phyloP scores from a whole-genome alignment of 164 flowering plant genomes.

The Taxillus chinensis region DNA sequence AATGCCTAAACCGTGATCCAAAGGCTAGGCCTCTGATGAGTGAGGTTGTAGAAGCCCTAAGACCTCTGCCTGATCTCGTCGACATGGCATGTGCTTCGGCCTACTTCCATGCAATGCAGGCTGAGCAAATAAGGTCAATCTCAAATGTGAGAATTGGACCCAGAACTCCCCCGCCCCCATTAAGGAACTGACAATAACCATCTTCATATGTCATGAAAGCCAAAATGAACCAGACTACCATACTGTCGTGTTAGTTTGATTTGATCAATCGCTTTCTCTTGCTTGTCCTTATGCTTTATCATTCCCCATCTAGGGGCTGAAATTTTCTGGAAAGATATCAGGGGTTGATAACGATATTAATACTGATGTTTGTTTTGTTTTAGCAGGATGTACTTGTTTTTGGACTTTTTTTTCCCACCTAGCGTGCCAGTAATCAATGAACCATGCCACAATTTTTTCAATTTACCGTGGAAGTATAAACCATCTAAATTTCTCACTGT shows the following conservation, averaged over 20 bases:
- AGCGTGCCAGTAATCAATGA: too few relatives aligned
- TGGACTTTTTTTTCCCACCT: too few relatives aligned
- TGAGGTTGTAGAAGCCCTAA: constrained; percentile 24
- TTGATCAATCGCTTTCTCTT: neutral
- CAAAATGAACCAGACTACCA: neutral
- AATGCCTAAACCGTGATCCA: constrained; percentile 20
- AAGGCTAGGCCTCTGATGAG: constrained; percentile 30
- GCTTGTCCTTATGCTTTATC: neutral
- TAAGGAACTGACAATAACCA: constrained; percentile 15
- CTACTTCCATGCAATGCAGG: constrained; percentile 21
- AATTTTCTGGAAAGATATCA: neutral
- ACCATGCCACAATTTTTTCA: too few relatives aligned
- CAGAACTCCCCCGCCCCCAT: constrained; percentile 4
- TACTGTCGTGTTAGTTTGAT: neutral
- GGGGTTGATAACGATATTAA: neutral
- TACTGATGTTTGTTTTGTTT: neutral
- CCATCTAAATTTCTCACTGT: too few relatives aligned
- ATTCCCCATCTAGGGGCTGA: neutral
- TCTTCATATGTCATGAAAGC: constrained; percentile 14
- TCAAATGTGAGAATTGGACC: constrained; percentile 9
- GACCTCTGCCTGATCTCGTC: constrained; percentile 18
- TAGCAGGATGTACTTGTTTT: neutral
- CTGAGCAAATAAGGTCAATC: constrained; percentile 7
- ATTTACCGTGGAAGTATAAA: too few relatives aligned
- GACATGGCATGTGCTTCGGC: constrained; percentile 27